These are phyloP conservation scores for Apiospora pterosperma DNA, from an alignment of 2,329 filamentous ascomycete species.

Conservation along the genomic window DNA sequence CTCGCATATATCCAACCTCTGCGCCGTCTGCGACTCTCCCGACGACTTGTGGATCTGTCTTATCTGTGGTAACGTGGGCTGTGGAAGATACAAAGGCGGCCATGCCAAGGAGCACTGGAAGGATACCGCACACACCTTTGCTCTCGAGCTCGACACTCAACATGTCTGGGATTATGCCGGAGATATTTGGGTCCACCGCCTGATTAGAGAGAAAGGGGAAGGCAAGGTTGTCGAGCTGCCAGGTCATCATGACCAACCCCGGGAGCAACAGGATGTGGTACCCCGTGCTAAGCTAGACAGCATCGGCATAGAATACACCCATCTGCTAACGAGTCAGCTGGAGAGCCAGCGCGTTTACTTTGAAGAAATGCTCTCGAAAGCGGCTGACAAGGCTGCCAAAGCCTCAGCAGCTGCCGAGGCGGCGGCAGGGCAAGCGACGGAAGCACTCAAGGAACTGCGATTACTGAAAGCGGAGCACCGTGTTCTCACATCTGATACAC, in stretches of 20 bases:
- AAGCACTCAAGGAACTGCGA: constrained; percentile 46
- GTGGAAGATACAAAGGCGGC: constrained; percentile 88
- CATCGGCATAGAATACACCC: constrained; percentile 91
- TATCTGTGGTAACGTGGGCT: constrained; percentile 89
- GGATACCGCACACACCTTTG: constrained; percentile 83
- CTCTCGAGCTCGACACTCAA: constrained; percentile 88
- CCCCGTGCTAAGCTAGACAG: constrained; percentile 67
- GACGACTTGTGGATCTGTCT: constrained; percentile 93
- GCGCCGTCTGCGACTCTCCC: constrained; percentile 74
- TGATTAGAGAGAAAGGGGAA: constrained; percentile 91
- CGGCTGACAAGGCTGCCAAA: constrained; percentile 81
- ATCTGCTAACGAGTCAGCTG: constrained; percentile 86
- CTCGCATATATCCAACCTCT: constrained; percentile 63
- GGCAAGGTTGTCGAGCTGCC: constrained; percentile 92
- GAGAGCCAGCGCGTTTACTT: constrained; percentile 93
- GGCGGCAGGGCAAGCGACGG: constrained; percentile 48
- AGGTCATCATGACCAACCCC: constrained; percentile 34
- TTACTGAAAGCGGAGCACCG: constrained; percentile 52
- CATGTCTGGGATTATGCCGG: constrained; percentile 98
- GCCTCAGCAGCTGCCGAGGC: constrained; percentile 65
- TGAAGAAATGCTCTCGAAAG: constrained; percentile 85
- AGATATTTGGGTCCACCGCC: constrained; percentile 91
- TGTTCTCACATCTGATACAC: constrained; percentile 48
- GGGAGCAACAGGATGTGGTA: constrained; percentile 61
- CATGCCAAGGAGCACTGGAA: constrained; percentile 95